A percentile compares a stretch with the other conserved stretches of the same genome.
These are phyloP conservation scores for Cymodocea nodosa DNA, from an alignment of 116 monocot genomes.

Conservation along the genomic window DNA sequence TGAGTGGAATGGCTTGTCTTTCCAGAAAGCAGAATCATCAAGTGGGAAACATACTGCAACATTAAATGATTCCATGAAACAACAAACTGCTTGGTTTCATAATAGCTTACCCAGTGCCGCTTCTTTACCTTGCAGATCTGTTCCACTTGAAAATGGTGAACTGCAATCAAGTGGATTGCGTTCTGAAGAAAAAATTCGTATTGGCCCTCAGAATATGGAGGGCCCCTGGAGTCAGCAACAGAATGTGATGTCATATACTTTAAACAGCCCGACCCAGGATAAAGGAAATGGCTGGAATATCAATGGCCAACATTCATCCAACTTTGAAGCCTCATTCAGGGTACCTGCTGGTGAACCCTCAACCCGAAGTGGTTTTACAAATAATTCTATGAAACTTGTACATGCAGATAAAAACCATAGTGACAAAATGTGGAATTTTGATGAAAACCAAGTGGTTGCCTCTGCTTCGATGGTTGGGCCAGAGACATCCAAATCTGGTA, in stretches of 20 bases:
- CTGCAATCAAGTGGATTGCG: constrained; percentile 13
- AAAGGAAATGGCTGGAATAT: constrained; percentile 30
- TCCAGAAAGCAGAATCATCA: constrained; percentile 37
- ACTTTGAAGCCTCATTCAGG: constrained; percentile 10
- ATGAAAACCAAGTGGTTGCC: constrained; percentile 12
- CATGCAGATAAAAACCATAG: constrained; percentile 9
- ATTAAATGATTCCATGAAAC: constrained; percentile 21
- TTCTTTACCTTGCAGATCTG: constrained; percentile 29
- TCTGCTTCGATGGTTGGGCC: constrained; percentile 4
- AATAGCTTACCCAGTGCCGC: constrained; percentile 24
- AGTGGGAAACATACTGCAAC: constrained; percentile 19
- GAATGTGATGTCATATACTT: constrained; percentile 16
- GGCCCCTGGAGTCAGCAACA: constrained; percentile 39
- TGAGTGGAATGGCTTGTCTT: constrained; percentile 72
- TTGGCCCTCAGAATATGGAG: constrained; percentile 14
- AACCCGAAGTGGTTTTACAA: constrained; percentile 14
- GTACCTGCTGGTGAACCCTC: background rate
- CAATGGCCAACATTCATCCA: constrained; percentile 7
- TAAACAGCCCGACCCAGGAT: constrained; percentile 15
- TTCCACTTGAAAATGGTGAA: constrained; percentile 27
- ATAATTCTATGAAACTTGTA: constrained; percentile 7
- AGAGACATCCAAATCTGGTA: constrained; percentile 19
- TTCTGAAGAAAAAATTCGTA: constrained; percentile 18
- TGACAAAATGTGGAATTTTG: constrained; percentile 19
- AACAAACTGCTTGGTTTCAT: constrained; percentile 16